Base-by-base conservation (phyloP, 2,329 filamentous ascomycete species). In the Corynespora cassiicola region DNA sequence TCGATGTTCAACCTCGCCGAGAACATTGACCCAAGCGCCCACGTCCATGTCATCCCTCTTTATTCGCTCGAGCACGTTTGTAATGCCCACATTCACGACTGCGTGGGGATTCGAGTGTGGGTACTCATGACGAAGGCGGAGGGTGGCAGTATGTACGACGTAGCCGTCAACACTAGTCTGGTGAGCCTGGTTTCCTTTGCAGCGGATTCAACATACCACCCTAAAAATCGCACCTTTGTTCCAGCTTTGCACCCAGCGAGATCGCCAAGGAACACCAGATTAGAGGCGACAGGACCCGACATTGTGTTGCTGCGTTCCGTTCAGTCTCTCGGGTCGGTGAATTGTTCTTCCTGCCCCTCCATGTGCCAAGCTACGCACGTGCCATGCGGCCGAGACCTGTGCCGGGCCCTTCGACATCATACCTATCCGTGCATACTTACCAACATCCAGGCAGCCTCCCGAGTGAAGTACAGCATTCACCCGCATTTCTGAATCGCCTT, bases 161-260 rank as follows among this genome's bases (percentile, higher is more conserved):
- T 87, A 87, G 21, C 72, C 68, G 23, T 78, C 76, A 21, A 87
- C 78, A 58, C 84, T 87, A 58, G 37, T 57, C 36, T 46, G 52
- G 44, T 26, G 27, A 21, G 24, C 39, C 36, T 35, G 12, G 30
- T 23, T 10, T 18, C 8, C 33, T 28, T n/a, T 11, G 17, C 4
- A 9, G 14, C 7, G 18, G 31, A 42, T 26, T 19, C 25, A 31
- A 71, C 83, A 72, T 78, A 96, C 92, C 91, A 96, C 68, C 90
- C 91, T 33, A 97, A 71, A 67, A 97, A 95, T 45, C 92, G 85
- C 45, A 96, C 86, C 72, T 97, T 97, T n/a, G 83, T 80, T n/a
- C 80, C 80, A 4, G 63, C 44, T 15, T 70, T 67, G 30, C 77
- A 72, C 39, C 73, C 61, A 1, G 72, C 71, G n/a, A 77, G 52